Evolutionary conservation across 345 rosid species (phyloP).

Genomic region (Pistacia integerrima): DNA sequence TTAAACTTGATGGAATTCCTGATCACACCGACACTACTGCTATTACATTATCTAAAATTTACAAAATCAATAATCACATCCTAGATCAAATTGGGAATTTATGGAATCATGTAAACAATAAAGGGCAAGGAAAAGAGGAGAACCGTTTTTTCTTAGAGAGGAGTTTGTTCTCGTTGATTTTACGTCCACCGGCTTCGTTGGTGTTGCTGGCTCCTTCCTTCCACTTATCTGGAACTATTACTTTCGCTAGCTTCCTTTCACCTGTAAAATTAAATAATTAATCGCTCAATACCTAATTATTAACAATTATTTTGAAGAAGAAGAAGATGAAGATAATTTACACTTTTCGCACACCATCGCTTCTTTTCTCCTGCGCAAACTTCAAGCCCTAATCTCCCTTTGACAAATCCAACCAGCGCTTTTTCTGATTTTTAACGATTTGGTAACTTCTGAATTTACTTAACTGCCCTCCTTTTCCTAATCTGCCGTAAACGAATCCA

Average conservation of each 20-base stretch:
- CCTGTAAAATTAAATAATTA: constrained; percentile 41
- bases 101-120: neutral
- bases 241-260: constrained; percentile 92
- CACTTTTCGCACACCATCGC: constrained; percentile 95
- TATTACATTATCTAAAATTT: neutral
- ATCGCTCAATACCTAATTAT: neutral
- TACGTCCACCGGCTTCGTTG: constrained; percentile 91
- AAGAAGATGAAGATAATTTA: constrained; percentile 29
- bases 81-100: neutral
- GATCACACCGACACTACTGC: neutral
- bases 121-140: neutral
- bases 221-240: constrained; percentile 99
- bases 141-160: constrained; percentile 87
- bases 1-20: neutral
- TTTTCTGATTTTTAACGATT: neutral
- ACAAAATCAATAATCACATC: neutral
- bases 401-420: neutral
- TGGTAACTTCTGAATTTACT: neutral
- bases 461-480: neutral
- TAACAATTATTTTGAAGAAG: neutral
- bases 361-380: neutral
- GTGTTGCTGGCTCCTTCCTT: constrained; percentile 98
- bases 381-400: constrained; percentile 29
- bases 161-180: constrained; percentile 97
- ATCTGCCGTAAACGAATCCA: too few species aligned